phyloP scores from a whole-genome alignment of 2,329 filamentous ascomycete species.

The Colletotrichum phormii region DNA sequence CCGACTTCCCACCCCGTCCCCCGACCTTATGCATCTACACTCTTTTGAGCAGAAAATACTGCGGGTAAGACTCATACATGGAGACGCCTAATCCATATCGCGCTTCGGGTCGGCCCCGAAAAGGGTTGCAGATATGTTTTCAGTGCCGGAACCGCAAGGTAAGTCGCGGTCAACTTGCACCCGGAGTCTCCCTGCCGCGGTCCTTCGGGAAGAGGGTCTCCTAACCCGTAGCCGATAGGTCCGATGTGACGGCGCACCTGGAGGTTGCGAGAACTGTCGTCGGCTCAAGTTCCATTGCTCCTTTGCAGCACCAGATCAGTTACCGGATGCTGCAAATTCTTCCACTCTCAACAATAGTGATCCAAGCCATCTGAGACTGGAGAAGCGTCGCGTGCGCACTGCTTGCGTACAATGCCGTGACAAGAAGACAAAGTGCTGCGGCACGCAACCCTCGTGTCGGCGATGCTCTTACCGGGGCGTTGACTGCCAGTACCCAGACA shows the following conservation, averaged over 20 bases:
- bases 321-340: background rate
- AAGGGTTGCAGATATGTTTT: constrained; percentile 32
- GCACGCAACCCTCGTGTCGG: constrained; percentile 22
- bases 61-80: constrained; percentile 17
- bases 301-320: background rate
- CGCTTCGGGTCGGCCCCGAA: constrained; percentile 27
- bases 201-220: background rate
- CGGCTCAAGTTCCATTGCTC: constrained; percentile 33
- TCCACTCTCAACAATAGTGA: background rate
- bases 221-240: constrained; percentile 25
- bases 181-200: background rate
- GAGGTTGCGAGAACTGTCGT: constrained; percentile 31
- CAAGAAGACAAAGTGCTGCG: constrained; percentile 33
- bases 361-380: constrained; percentile 21
- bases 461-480: constrained; percentile 15
- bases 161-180: background rate
- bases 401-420: constrained; percentile 28
- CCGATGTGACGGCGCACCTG: constrained; percentile 27
- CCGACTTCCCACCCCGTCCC: constrained; percentile 24
- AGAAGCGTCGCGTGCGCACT: constrained; percentile 29
- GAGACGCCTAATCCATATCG: constrained; percentile 17
- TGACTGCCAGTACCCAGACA: constrained; percentile 24
- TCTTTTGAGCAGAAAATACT: background rate
- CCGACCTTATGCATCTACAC: constrained; percentile 21
- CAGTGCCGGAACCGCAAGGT: constrained; percentile 36